Base-by-base conservation (phyloP, 1,284 basidiomycete species). In the Heterobasidion occidentale region DNA sequence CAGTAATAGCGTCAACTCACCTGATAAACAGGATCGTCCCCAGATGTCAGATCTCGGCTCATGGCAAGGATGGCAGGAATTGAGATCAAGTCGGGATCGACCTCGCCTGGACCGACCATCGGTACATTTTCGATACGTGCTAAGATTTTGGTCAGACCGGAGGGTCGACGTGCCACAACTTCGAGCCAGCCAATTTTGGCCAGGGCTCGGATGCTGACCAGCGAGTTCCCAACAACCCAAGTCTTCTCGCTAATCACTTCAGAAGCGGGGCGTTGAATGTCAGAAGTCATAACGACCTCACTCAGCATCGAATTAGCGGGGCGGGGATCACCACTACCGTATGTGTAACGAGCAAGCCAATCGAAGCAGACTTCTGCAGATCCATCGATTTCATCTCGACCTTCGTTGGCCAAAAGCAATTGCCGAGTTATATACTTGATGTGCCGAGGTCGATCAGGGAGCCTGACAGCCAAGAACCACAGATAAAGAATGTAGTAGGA, bases 351-450 rank as follows among this genome's bases (percentile, higher is more conserved):
- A 17, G 94, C 91, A 7, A 99, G 79, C 91, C 96, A 99, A 70
- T 99, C 97, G 66, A 99, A 96, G 68, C 94, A 97, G 20, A 98
- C 95, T 69, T 98, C 93, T 0, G 94, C 94, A 50, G 91, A 88
- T 62, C 93, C 93, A 67, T 98, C 94, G 1, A 97, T 76, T 46
- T 83, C 76, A 4, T 76, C 73, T 53, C 84, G 83, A 20, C 83
- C 86, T 59, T 92, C 90, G 70, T 96, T 95, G 11, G 94, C 94
- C 47, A 95, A 78, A 12, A 96, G 76, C 3, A 99, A 79, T 61
- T 94, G 91, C 8, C 90, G 81, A 1, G 90, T 89, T 67, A 99
- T 94, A 71, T 91, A 94, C 36, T 84, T 80, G 45, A 98, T 84
- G 68, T 97, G 88, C 53, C 81, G 81, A 0, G 88, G 85, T 15